Base-by-base conservation (phyloP, 2,329 filamentous ascomycete genomes). In the Corynespora cassiicola region DNA sequence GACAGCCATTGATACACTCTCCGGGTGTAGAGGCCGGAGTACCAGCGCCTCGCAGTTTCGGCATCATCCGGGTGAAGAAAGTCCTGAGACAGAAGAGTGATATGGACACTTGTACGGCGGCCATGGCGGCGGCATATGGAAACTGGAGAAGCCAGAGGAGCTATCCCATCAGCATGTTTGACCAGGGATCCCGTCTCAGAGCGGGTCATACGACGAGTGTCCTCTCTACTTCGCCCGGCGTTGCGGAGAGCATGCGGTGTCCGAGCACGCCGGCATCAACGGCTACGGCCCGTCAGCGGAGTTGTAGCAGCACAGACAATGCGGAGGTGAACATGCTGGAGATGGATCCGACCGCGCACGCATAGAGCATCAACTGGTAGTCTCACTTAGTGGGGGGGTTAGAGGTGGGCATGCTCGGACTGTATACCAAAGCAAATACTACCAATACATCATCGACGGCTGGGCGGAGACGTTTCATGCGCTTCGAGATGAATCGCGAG, bases 61-160 rank as follows among this genome's bases (percentile, higher is more conserved):
- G 32, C 31, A 42, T 54, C 7, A 43, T 25, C 5, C 41, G 42
- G 11, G 48, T 54, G 23, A 52, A 61, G 16, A 65, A 45, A 5
- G 48, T 55, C 9, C 51, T 51, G 23, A 62, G 43, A 37, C 59
- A 56, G 36, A 62, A 57, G n/a, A 56, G 39, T 7, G 47, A 43
- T 32, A 62, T 54, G 14, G 58, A 56, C 31, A 43, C 52, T 33
- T 56, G 47, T 8, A 46, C 51, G 4, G 54, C 26, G 16, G 41
- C 35, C 9, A 61, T 26, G 31, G 48, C 36, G 23, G 56, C 19
- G 19, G 49, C 51, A 39, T 53, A 45, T 3, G 55, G 50, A 18
- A 54, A 52, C 20, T 50, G 44, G 16, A 50, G 42, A 14, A 53
- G 24, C 54, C 56, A 61, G 7, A 57, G 40, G 6, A 63, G 31